Evolutionary conservation across 257 asterid species (phyloP), one percentile per base, ranked within the genome.

Genomic region (Perilla frutescens): DNA sequence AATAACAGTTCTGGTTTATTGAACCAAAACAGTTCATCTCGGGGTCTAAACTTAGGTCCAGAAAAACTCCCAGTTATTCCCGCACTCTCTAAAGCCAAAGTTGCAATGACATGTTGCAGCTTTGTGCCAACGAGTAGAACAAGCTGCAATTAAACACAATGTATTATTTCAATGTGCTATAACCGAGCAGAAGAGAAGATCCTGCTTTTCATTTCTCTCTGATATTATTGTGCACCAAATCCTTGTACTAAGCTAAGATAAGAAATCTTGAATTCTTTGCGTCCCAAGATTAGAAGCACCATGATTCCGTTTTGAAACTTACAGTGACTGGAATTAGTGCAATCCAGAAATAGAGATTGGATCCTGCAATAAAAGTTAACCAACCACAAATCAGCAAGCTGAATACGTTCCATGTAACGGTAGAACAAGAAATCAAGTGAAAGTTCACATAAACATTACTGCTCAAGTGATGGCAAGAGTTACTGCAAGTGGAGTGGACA

Each of bases 301-400:
- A 2, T 58, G 26, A 6, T 60, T 60, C 29, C 15, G 5, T 50
- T 31, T 63, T 12, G 68, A 71, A 76, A 83, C 99, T 90, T 87
- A 95, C 99, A 41, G 85, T 76, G 84, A 86, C 61, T 10, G 99
- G 99, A 75, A 95, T 90, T 61, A 87, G 84, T n/a, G 99, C 96
- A 75, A 95, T 92, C 99, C 99, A 92, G 82, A 95, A 95, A 76
- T 95, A 95, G 67, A 95, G 97, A 87, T 95, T 90, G 10, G 99
- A 95, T 72, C 98, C 99, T 95, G 96, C 89, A 83, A 62, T 50
- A 66, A 20, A 54, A 68, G 71, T 66, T 61, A 68, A 74, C 29
- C 59, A 43, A 58, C 56, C 73, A 79, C 15, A 58, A 20, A 67
- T 72, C 62, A 77, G 76, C 73, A 54, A 64, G 41, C 65, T 12